Base-by-base conservation (phyloP, 441 rosid genomes). In the Erodium trifolium region DNA sequence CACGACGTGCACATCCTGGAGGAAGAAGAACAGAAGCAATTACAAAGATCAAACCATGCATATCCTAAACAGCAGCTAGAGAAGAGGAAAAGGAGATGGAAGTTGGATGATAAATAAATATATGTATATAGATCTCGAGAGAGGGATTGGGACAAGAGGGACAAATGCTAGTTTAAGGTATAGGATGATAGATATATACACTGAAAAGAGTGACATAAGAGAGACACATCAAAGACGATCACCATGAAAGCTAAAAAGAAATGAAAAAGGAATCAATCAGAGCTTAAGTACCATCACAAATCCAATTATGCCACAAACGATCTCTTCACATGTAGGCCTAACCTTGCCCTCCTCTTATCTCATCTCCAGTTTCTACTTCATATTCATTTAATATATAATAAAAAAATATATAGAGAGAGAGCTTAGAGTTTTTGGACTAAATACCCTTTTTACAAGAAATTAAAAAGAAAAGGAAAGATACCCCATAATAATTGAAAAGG, bases 401-500 rank as follows among this genome's bases (percentile, higher is more conserved):
- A 45, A 23, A 23, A 23, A 23, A n/a, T n/a, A n/a, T n/a, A n/a
- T 23, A 23, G 1, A 45, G 6, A 45, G 16, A 49, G 57, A 12
- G 16, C 13, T 49, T n/a, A 49, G 55, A 49, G 55, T 49, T 45
- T 12, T 49, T 5, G 14, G n/a, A 49, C n/a, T 49, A 49, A 49
- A 49, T 49, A 47, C 53, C 53, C 53, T 47, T 47, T 47, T 9
- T 10, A 1, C 53, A 47, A 49, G 16, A 49, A 49, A 49, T 10
- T 49, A 49, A 49, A 49, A 1, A n/a, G 5, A 49, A 4, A 49
- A 49, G 13, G 16, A 49, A 49, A 49, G 57, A 49, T 49, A 14
- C 57, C 57, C 57, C 57, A 49, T 49, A 49, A 49, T 49, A 49
- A 49, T 49, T 49, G 57, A 49, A 45, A 49, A 49, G 17, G 57